Percentiles rank a stretch among this genome's conserved stretches.
Evolutionary conservation across 2,329 filamentous ascomycete genomes (phyloP).

Genomic region (Monosporascus sp.): DNA sequence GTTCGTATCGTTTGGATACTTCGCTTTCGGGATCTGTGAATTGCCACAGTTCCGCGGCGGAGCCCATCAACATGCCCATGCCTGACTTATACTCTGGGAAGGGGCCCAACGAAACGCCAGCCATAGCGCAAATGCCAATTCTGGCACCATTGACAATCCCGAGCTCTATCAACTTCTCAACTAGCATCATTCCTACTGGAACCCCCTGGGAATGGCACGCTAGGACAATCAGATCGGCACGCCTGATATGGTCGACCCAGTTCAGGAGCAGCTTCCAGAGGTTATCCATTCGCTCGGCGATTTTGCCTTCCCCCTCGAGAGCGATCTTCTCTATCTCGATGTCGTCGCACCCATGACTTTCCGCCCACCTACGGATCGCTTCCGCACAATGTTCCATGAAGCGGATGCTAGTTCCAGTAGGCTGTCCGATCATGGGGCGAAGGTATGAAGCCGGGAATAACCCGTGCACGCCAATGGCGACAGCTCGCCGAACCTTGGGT

Average conservation of each 20-base stretch:
- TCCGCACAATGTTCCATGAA: slow-evolving; percentile 85
- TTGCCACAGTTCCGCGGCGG: slow-evolving; percentile 91
- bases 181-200: slow-evolving; percentile 84
- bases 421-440: slow-evolving; percentile 87
- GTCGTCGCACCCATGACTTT: slow-evolving; percentile 64
- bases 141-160: slow-evolving; percentile 72
- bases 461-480: slow-evolving; percentile 92
- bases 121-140: slow-evolving; percentile 80
- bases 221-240: slow-evolving; percentile 84
- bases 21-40: slow-evolving; percentile 78
- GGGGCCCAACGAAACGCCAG: slow-evolving; percentile 87
- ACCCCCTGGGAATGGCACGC: slow-evolving; percentile 95
- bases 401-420: slow-evolving; percentile 88
- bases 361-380: slow-evolving; percentile 77
- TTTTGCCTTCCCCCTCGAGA: slow-evolving; percentile 89
- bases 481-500: slow-evolving; percentile 72
- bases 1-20: slow-evolving; percentile 76
- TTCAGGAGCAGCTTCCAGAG: slow-evolving; percentile 93
- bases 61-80: slow-evolving; percentile 79
- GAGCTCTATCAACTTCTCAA: slow-evolving; percentile 87
- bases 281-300: slow-evolving; percentile 81
- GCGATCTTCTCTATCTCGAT: slow-evolving; percentile 89
- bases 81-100: slow-evolving; percentile 89
- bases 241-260: slow-evolving; percentile 85
- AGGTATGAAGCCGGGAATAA: slow-evolving; percentile 85